These are phyloP conservation scores for Uncinocarpus reesii DNA, from an alignment of 2,329 filamentous ascomycete species.

Conservation along the genomic window DNA sequence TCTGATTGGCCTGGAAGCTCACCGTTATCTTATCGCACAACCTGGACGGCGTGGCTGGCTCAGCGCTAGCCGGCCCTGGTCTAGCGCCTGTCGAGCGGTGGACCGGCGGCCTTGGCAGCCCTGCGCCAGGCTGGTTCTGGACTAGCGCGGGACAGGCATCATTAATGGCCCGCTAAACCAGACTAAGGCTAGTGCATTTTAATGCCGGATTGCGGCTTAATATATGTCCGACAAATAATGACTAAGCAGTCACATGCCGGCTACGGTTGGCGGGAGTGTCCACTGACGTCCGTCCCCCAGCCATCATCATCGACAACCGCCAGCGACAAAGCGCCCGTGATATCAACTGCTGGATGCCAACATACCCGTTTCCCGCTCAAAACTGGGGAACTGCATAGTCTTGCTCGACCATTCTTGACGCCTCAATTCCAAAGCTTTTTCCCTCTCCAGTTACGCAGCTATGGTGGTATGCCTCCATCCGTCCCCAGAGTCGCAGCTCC, in stretches of 20 bases:
- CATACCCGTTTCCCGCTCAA: too few species aligned
- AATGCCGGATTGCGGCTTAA: too few species aligned
- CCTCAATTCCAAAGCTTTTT: neutral
- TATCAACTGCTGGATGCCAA: neutral
- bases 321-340: neutral
- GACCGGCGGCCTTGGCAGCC: neutral
- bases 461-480: constrained; percentile 34
- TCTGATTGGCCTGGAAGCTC: constrained; percentile 12
- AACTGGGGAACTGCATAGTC: too few species aligned
- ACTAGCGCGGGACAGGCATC: neutral
- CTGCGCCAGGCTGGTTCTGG: neutral
- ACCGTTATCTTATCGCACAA: constrained; percentile 9
- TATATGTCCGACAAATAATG: neutral
- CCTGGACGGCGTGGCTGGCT: neutral
- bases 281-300: neutral
- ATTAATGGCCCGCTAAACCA: neutral
- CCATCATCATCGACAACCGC: neutral
- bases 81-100: neutral
- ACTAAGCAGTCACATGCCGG: constrained; percentile 5
- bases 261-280: neutral
- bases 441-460: constrained; percentile 17
- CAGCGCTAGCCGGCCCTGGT: neutral
- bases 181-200: neutral
- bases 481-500: constrained; percentile 44
- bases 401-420: too few species aligned